phyloP scores from a whole-genome alignment of 805 yeast genomes.

The Monosporozyma siamensis region DNA sequence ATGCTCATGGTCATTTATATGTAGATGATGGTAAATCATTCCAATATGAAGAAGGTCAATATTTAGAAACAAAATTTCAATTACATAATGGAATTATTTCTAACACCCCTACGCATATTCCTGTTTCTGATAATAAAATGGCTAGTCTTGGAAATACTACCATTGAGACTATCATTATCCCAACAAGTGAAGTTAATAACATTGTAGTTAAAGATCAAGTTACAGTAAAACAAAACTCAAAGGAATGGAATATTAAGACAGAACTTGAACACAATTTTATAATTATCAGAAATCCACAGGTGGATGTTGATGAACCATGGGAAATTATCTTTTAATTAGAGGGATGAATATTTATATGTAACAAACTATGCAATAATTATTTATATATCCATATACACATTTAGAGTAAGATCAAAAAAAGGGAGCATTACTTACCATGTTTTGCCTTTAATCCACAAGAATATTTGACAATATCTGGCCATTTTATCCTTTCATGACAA shows the following conservation, averaged over 20 bases:
- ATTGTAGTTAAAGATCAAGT: slow-evolving; percentile 6
- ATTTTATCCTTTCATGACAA: slow-evolving; percentile 19
- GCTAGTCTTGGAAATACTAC: slow-evolving; percentile 29
- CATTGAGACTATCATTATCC: slow-evolving; percentile 48
- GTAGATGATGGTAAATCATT: slow-evolving; percentile 81
- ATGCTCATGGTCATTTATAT: slow-evolving; percentile 54
- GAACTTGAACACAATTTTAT: slow-evolving; percentile 11
- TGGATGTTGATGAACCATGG: slow-evolving; percentile 44
- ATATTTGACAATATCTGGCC: slow-evolving; percentile 25
- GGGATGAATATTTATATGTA: slow-evolving; percentile 6
- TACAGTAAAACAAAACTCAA: slow-evolving; percentile 29
- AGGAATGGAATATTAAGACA: slow-evolving; percentile 6
- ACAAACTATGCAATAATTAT: not conserved
- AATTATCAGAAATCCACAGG: slow-evolving; percentile 41
- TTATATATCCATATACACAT: too few relatives aligned
- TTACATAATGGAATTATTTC: slow-evolving; percentile 28
- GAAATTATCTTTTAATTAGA: slow-evolving; percentile 26
- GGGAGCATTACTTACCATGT: slow-evolving; percentile 6
- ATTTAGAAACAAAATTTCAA: slow-evolving; percentile 34
- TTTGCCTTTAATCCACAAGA: slow-evolving; percentile 16
- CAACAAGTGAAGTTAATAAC: slow-evolving; percentile 27
- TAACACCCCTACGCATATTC: slow-evolving; percentile 22
- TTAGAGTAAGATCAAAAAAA: too few relatives aligned
- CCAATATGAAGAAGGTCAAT: slow-evolving; percentile 45
- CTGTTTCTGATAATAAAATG: slow-evolving; percentile 11